phyloP scores from a whole-genome alignment of 805 yeast species.

The Hanseniaspora valbyensis region DNA sequence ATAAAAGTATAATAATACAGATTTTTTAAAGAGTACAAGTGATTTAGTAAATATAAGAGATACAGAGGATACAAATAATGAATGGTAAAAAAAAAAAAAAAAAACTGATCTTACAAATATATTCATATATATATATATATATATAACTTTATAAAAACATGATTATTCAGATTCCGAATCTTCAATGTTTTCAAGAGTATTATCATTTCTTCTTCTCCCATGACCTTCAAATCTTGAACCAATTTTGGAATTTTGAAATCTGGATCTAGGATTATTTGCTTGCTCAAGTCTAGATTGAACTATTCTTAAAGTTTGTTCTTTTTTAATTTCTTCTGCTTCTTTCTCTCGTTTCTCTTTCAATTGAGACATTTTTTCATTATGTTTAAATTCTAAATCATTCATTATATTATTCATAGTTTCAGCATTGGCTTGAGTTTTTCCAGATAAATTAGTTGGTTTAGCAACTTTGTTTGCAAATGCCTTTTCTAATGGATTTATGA shows the following conservation, averaged over 20 bases:
- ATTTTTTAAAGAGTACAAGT: background rate
- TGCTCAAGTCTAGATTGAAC: background rate
- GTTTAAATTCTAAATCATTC: conserved; percentile 25
- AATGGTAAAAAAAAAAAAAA: background rate
- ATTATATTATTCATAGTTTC: background rate
- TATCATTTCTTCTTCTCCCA: background rate
- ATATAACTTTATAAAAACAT: background rate
- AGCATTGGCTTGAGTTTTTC: background rate
- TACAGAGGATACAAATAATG: background rate
- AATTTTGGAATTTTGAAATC: background rate
- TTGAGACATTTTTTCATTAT: conserved; percentile 40
- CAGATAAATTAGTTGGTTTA: conserved; percentile 26
- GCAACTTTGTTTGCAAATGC: conserved; percentile 46
- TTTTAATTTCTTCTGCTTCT: conserved; percentile 33
- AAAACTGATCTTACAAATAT: too few relatives aligned
- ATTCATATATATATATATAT: background rate
- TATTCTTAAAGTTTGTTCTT: background rate
- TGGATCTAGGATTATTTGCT: background rate
- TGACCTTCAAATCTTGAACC: conserved; percentile 5
- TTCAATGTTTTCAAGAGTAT: background rate
- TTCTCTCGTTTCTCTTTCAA: conserved; percentile 40
- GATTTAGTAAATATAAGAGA: background rate
- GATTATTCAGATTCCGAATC: background rate
- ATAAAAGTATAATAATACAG: background rate
- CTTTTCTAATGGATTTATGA: conserved; percentile 68